Conservation (phyloP, 768 basidiomycete species). For the Psilocybe azurescens region DNA sequence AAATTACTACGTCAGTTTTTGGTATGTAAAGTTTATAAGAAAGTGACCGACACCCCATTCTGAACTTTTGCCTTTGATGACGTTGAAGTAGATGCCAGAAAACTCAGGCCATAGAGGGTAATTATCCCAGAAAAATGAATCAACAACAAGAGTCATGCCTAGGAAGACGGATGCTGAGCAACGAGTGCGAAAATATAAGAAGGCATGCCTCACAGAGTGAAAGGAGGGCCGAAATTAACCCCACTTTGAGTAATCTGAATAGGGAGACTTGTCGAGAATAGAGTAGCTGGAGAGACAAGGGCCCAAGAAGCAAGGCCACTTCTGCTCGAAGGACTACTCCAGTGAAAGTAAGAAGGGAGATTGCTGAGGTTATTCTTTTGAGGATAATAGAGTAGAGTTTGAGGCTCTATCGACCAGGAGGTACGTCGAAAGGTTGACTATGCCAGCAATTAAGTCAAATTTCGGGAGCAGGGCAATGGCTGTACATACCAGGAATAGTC, state of each 20-base stretch:
- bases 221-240: conserved; percentile 48
- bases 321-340: conserved; percentile 84
- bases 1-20: not conserved
- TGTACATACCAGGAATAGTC: conserved; percentile 66
- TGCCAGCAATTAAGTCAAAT: not conserved
- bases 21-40: not conserved
- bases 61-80: conserved; percentile 81
- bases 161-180: not conserved
- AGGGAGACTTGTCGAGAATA: conserved; percentile 47
- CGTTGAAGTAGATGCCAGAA: conserved; percentile 80
- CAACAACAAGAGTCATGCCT: conserved; percentile 71
- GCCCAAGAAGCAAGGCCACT: conserved; percentile 67
- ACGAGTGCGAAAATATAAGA: not conserved
- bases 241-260: conserved; percentile 49
- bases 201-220: conserved; percentile 53
- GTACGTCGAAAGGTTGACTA: conserved; percentile 65
- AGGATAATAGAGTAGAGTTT: conserved; percentile 42
- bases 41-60: conserved; percentile 88
- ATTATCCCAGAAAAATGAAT: conserved; percentile 86
- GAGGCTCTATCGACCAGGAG: conserved; percentile 51
- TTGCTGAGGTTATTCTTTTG: conserved; percentile 41
- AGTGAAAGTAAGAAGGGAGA: conserved; percentile 69
- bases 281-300: conserved; percentile 62
- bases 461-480: not conserved
- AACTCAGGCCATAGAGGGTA: conserved; percentile 88